Base-by-base conservation (phyloP, 2,329 filamentous ascomycete genomes). In the Leptographium flavum region DNA sequence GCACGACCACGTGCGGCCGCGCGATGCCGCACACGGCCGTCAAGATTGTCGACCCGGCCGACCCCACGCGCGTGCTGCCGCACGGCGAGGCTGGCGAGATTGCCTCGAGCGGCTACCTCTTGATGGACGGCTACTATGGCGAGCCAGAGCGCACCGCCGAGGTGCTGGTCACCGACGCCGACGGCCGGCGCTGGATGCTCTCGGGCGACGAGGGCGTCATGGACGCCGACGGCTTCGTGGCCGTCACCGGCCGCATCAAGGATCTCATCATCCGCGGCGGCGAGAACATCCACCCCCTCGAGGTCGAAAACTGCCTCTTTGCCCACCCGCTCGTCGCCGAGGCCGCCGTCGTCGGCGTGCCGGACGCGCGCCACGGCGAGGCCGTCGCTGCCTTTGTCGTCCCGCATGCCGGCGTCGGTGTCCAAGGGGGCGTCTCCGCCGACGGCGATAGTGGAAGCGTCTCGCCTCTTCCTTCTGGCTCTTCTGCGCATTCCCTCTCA, bases 201-300 rank as follows among this genome's bases (percentile, higher is more conserved):
- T 93, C 83, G 0, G 92, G 92, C 19, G 92, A 98, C 57, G 90
- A 96, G 66, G 92, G 87, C 2, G 66, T 69, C 43, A 93, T 96
- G 74, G 86, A 93, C 49, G 69, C 63, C 5, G 71, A 87, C 25
- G 92, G 90, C 2, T 96, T 87, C 58, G 76, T 95, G 2, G 74
- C 76, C 53, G 94, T 96, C 57, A 95, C 87, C 1, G 87, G 88
- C 3, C 73, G 88, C 15, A 90, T 94, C 58, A 96, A 96, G 63
- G 92, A 98, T 59, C 64, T 96, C 45, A 95, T 98, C 55, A 96
- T 96, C 58, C 76, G 87, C 23, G 90, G 85, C 25, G 92, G 92
- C 22, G 92, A 96, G 60, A 98, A 98, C 59, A 94, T 95, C 46
- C 86, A 94, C 60, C 92, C 92, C 0, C 69, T 94, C 6, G 92